phyloP scores from a whole-genome alignment of 805 yeast genomes.

The Millerozyma miso region DNA sequence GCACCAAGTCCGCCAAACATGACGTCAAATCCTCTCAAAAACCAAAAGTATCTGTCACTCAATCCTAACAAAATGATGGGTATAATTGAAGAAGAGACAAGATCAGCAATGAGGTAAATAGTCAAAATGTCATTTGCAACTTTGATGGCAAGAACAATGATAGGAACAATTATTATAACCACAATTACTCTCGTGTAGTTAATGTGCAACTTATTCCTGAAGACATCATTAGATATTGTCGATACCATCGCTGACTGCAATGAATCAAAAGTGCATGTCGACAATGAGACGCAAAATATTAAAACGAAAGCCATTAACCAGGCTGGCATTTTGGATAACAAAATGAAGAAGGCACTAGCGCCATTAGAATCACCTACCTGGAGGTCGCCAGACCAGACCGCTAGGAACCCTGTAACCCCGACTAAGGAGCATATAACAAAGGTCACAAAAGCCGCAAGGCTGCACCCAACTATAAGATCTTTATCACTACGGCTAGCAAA shows the following conservation, averaged over 20 bases:
- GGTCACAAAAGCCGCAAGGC: slow-evolving; percentile 66
- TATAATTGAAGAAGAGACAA: slow-evolving; percentile 80
- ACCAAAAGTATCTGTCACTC: slow-evolving; percentile 56
- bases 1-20: slow-evolving; percentile 84
- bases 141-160: slow-evolving; percentile 76
- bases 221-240: slow-evolving; percentile 82
- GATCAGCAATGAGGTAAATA: slow-evolving; percentile 86
- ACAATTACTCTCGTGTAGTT: slow-evolving; percentile 68
- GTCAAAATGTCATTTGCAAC: slow-evolving; percentile 80
- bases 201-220: slow-evolving; percentile 72
- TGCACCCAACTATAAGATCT: slow-evolving; percentile 72
- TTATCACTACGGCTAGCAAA: slow-evolving; percentile 79
- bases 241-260: slow-evolving; percentile 86
- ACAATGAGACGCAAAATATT: slow-evolving; percentile 66
- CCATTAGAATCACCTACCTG: slow-evolving; percentile 53
- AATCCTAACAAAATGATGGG: slow-evolving; percentile 83
- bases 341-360: slow-evolving; percentile 64
- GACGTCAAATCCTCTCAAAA: slow-evolving; percentile 73
- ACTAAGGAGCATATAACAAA: slow-evolving; percentile 63
- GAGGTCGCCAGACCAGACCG: slow-evolving; percentile 83
- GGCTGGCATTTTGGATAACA: slow-evolving; percentile 67
- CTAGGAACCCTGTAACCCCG: slow-evolving; percentile 81
- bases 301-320: slow-evolving; percentile 86
- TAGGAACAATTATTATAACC: slow-evolving; percentile 77
- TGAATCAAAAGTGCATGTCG: slow-evolving; percentile 88